Evolutionary conservation across 176 grass and related monocot species (phyloP), one percentile per base, ranked within the genome.

Genomic region (Phoenix roebelenii): DNA sequence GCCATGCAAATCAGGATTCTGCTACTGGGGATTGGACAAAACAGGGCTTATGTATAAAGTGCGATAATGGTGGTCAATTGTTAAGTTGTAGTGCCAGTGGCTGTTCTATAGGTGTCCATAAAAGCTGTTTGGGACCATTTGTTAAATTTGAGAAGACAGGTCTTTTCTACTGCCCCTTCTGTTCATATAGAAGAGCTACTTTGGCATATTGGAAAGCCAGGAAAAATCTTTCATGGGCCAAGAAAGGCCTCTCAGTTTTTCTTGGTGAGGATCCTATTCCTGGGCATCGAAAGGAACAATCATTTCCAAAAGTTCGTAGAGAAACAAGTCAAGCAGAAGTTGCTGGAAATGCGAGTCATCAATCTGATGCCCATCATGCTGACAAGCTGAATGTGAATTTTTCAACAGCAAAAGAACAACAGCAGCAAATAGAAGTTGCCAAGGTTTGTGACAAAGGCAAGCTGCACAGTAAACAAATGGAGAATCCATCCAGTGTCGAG

Each of bases 31-130:
- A 20, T 52, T 66, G 30, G 16, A 63, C 70, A 0, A 63, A 76
- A 68, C 73, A 80, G 71, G 72, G 63, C 72, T 50, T 72, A 57
- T 85, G 82, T 35, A 68, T 85, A 55, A 80, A 76, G 67, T 85
- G 82, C 49, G 53, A 59, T 55, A 59, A 85, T 76, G 52, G 61
- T 49, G 77, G 68, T 1, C 67, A 85, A 53, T 72, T 85, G 68
- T 55, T 76, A 23, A 73, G 67, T 68, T 85, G 82, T 30, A 64
- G 53, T 28, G 26, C 16, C 5, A 60, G 29, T 52, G 69, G 48
- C 28, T 85, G 82, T 52, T 55, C 29, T 9, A 70, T 81, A 66
- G 49, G 59, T 0, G 72, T 67, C 59, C 79, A 81, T 50, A 60
- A 60, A 39, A 55, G 22, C 3, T 81, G 72, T 66, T 81, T 81